Evolutionary conservation across 192 early-diverging fungal species (phyloP), one percentile per base, ranked within the genome.

Genomic region (Chytriomyces hyalinus): DNA sequence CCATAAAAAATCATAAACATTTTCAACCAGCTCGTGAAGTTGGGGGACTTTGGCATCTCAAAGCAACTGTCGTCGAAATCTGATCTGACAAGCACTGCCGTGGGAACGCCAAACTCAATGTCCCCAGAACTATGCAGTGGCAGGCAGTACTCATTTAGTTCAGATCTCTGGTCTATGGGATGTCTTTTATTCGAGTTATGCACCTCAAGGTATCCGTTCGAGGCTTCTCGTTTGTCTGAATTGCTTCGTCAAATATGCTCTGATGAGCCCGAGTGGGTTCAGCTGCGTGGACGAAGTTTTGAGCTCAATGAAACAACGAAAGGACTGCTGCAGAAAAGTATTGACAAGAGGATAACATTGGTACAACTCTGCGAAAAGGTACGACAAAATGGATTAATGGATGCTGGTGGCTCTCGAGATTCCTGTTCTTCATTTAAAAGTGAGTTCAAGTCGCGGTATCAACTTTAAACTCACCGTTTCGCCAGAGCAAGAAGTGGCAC

Each of bases 41-140:
- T 78, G 24, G 76, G 76, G 5, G 76, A 78, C 67, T 70, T 78
- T 50, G 76, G 76, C 22, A 78, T 78, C n/a, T 48, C 76, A 11
- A 49, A 36, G 43, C 26, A 28, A 9, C 65, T 77, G 17, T 47
- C 6, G 0, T 22, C 50, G 36, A n/a, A 28, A n/a, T n/a, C 15
- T 24, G 66, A 53, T 28, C 22, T 13, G 26, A 67, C 51, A 20
- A 47, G 7, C 60, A 74, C 72, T 7, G 15, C 72, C 4, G 62
- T 74, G 20, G 76, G 76, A 15, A 78, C 76, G 7, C 76, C 76
- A 11, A 53, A 70, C 57, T 68, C 24, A 9, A 57, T 78, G 45
- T 51, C 76, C 49, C 76, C 76, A 13, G 76, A 78, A 61, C 36
- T 78, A 13, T 75, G 73, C 62, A 66, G 24, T 24, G 73, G 73